phyloP scores from a whole-genome alignment of 768 basidiomycete species.

The Fistulinella prunicolor region DNA sequence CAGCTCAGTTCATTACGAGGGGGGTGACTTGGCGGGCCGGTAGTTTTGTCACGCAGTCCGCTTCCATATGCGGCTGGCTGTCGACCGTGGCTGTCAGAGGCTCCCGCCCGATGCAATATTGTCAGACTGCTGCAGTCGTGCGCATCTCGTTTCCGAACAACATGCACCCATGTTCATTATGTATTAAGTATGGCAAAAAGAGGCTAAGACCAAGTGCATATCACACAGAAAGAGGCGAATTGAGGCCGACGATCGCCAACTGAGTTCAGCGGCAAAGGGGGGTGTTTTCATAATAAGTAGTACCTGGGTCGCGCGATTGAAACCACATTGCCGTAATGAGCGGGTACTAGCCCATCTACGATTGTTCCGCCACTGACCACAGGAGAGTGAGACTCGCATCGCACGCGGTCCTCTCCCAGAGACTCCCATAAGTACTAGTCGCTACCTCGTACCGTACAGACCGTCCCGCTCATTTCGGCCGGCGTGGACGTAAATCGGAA shows the following conservation, averaged over 20 bases:
- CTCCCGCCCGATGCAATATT: conserved; percentile 2
- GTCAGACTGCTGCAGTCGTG: background rate
- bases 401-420: background rate
- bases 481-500: conserved; percentile 16
- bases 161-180: conserved; percentile 10
- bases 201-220: too few species aligned
- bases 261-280: conserved; percentile 24
- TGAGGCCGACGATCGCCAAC: conserved; percentile 15
- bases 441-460: background rate
- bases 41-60: conserved; percentile 13
- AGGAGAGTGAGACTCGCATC: background rate
- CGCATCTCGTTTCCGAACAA: conserved; percentile 4
- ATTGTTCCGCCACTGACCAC: conserved; percentile 18
- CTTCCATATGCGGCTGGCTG: conserved; percentile 16
- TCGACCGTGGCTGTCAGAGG: conserved; percentile 3
- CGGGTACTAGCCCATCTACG: conserved; percentile 10
- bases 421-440: background rate
- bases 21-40: conserved; percentile 15
- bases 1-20: conserved; percentile 23
- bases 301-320: conserved; percentile 19
- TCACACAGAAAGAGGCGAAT: background rate
- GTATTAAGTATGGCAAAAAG: conserved; percentile 5
- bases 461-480: background rate
- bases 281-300: too few species aligned
- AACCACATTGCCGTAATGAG: conserved; percentile 28